These are phyloP conservation scores for Penicillium roqueforti DNA, from an alignment of 495 filamentous ascomycete species.

Conservation along the genomic window DNA sequence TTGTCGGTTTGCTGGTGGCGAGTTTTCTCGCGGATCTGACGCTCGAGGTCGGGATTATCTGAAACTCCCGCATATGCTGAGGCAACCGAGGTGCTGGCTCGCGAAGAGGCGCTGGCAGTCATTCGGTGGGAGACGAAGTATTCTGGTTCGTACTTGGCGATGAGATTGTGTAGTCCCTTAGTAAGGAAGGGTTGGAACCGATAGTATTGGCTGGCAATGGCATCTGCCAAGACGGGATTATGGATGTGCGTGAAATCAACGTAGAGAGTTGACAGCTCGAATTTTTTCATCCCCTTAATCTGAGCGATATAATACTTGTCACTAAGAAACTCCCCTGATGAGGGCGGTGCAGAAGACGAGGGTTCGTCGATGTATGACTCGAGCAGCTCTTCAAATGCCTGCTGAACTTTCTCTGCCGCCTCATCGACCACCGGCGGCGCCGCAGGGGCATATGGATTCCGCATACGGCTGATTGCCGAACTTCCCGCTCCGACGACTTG, in stretches of 20 bases:
- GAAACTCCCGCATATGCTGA: conserved; percentile 63
- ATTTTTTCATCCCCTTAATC: conserved; percentile 81
- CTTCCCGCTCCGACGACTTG: conserved; percentile 53
- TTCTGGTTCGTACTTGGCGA: conserved; percentile 87
- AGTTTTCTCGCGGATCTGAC: conserved; percentile 53
- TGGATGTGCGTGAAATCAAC: conserved; percentile 91
- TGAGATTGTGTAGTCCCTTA: conserved; percentile 83
- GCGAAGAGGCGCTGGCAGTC: conserved; percentile 56
- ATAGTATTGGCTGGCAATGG: conserved; percentile 87
- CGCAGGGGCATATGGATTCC: conserved; percentile 56
- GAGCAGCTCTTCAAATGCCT: conserved; percentile 82
- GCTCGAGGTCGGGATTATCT: conserved; percentile 45
- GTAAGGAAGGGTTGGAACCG: conserved; percentile 91
- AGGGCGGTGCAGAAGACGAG: conserved; percentile 63
- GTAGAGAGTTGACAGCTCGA: conserved; percentile 91
- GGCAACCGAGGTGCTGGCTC: conserved; percentile 62
- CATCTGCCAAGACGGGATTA: conserved; percentile 71
- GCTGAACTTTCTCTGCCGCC: conserved; percentile 78
- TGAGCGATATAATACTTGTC: conserved; percentile 97
- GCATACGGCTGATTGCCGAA: conserved; percentile 54
- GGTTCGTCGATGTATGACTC: conserved; percentile 82
- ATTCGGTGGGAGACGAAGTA: conserved; percentile 91
- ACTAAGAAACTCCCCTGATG: conserved; percentile 69
- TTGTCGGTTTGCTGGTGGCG: conserved; percentile 96
- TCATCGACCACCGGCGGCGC: conserved; percentile 84